These are phyloP conservation scores for Aphanomyces invadans DNA, from an alignment of 352 stramenopile species.

Conservation along the genomic window DNA sequence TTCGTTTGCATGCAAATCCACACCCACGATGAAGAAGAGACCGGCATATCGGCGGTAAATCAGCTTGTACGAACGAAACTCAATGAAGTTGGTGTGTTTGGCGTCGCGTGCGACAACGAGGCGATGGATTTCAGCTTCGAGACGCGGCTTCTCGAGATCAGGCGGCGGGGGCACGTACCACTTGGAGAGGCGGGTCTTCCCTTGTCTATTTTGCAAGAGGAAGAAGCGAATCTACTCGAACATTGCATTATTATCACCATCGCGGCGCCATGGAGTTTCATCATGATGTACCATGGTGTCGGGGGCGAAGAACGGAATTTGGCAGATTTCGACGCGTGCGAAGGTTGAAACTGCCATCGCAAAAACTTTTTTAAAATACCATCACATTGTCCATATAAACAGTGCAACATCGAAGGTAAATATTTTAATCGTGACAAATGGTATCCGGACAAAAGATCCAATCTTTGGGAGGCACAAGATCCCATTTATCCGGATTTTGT, in stretches of 20 bases:
- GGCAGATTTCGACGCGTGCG: background rate
- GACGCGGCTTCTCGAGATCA: conserved; percentile 70
- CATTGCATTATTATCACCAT: background rate
- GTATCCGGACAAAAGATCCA: background rate
- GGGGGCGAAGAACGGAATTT: background rate
- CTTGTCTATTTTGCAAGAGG: conserved; percentile 97
- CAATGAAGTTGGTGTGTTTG: conserved; percentile 94
- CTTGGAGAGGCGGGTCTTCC: conserved; percentile 98
- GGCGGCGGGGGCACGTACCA: conserved; percentile 91
- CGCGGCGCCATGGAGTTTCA: background rate
- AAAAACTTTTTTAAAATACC: background rate
- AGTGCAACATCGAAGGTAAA: too few relatives aligned
- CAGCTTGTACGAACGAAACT: conserved; percentile 98
- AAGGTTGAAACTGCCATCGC: background rate
- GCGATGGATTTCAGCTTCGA: conserved; percentile 88
- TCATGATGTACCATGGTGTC: background rate
- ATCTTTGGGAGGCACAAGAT: background rate
- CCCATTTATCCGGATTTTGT: background rate
- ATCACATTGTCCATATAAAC: background rate
- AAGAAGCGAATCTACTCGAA: conserved; percentile 93
- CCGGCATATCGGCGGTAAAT: conserved; percentile 98
- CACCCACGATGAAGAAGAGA: conserved; percentile 97
- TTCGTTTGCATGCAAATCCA: conserved; percentile 96
- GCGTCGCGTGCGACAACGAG: conserved; percentile 82
- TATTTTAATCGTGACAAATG: too few relatives aligned